Evolutionary conservation across 31 red algal genomes (phyloP).

Genomic region (Endocladia muricata): DNA sequence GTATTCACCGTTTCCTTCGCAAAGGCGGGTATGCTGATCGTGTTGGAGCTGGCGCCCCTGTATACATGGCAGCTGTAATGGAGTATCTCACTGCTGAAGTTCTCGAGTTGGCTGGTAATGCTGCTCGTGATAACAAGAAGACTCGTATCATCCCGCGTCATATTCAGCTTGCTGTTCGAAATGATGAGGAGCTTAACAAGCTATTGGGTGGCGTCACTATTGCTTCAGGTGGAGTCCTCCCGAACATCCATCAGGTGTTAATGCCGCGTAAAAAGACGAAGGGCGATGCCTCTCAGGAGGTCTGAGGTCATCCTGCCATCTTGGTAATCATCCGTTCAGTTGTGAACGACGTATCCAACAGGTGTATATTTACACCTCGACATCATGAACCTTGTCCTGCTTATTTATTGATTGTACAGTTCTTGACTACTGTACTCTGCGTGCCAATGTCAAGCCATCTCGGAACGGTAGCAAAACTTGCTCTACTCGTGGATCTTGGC

Average conservation of each 20-base stretch:
- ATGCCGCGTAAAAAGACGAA: constrained; percentile 92
- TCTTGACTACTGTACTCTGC: constrained; percentile 26
- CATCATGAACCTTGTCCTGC: constrained; percentile 26
- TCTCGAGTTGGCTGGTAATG: constrained; percentile 97
- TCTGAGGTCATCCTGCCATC: constrained; percentile 31
- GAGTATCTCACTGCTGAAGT: constrained; percentile 99
- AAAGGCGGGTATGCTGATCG: constrained; percentile 95
- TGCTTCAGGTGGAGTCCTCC: constrained; percentile 94
- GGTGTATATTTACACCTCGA: constrained; percentile 82
- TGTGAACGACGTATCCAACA: constrained; percentile 5
- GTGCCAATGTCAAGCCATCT: constrained; percentile 74
- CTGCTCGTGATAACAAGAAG: constrained; percentile 99
- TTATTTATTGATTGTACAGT: background rate
- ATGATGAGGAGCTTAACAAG: constrained; percentile 99
- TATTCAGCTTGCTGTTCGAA: constrained; percentile 96
- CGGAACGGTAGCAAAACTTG: constrained; percentile 76
- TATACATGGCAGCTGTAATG: constrained; percentile 98
- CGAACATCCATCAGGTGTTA: constrained; percentile 89
- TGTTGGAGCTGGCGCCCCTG: constrained; percentile 97
- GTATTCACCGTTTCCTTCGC: constrained; percentile 90
- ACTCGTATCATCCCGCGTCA: constrained; percentile 98
- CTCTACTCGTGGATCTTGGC: constrained; percentile 32
- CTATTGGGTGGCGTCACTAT: constrained; percentile 92
- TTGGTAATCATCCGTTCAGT: background rate
- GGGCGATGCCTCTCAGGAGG: constrained; percentile 75